Evolutionary conservation across 140 eudicot genomes (phyloP).

Genomic region (Erigeron philadelphicus): DNA sequence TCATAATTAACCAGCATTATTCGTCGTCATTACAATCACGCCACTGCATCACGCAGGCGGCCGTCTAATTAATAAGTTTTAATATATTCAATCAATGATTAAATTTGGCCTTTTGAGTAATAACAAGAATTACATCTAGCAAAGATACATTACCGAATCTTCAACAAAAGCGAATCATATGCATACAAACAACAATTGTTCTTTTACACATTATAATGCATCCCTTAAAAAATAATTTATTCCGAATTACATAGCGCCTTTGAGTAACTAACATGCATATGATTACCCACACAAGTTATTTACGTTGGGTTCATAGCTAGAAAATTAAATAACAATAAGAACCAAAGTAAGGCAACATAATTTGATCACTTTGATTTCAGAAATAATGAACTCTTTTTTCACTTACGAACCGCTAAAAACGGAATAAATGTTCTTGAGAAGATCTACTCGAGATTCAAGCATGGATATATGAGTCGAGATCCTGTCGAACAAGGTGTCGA

Average conservation of each 20-base stretch:
- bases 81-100: constrained; percentile 13
- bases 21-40: too few species aligned
- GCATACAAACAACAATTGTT: constrained; percentile 6
- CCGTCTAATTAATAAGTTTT: too few species aligned
- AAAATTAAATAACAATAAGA: too few species aligned
- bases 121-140: constrained; percentile 10
- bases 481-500: constrained; percentile 30
- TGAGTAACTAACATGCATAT: too few species aligned
- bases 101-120: constrained; percentile 6
- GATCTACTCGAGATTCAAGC: constrained; percentile 29
- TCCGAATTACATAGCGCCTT: constrained; percentile 1
- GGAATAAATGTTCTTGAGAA: constrained; percentile 28
- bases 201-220: constrained; percentile 1
- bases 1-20: too few species aligned
- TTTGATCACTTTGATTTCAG: constrained; percentile 7
- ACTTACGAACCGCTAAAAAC: constrained; percentile 9
- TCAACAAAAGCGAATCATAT: constrained; percentile 3
- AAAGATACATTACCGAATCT: constrained; percentile 2
- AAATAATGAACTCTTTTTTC: neutral
- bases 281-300: too few species aligned
- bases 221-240: neutral
- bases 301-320: too few species aligned
- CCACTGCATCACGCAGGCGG: too few species aligned
- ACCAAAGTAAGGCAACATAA: neutral
- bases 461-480: constrained; percentile 28